Evolutionary conservation across 2,329 filamentous ascomycete species (phyloP), one percentile per base, ranked within the genome.

Genomic region (Penicillium sp.): DNA sequence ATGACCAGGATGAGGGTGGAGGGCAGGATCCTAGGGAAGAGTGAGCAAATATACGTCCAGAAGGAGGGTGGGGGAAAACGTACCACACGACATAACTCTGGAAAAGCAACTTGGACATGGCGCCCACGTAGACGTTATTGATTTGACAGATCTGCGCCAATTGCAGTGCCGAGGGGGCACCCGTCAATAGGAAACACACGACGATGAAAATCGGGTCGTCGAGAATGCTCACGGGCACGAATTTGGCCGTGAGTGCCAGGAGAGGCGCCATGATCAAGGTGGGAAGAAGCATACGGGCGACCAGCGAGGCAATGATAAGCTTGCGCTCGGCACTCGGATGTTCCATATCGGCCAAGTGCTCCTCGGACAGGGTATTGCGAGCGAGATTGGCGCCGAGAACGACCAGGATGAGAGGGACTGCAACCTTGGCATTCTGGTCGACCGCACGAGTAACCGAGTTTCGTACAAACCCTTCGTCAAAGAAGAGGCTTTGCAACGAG

Each of bases 191-290:
- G 78, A 97, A 98, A 72, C 90, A 96, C 33, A 98, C 93, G 58
- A 98, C 88, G 58, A 98, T 84, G 69, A 98, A 98, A 61, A 98
- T 98, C 8, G 93, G 93, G 65, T 98, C 93, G 66, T 94, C 93
- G 32, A 98, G 76, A 59, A 98, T 97, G 74, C 88, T 94, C 63
- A 98, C 80, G 3, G 89, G 89, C 26, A 95, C 81, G 63, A 85
- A 96, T 66, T 96, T 97, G 50, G 93, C 93, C 39, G 86, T 79
- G 12, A 97, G 54, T 0, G 91, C 91, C 33, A 98, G 73, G 39
- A 97, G 74, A 2, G 93, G 93, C 0, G 90, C 88, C 88, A 97
- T 97, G 67, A 96, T 80, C 36, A 94, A 63, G 0, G 88, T 95
- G 1, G 93, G 93, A 4, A 98, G 76, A 5, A 97, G 68, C 93